A percentile compares a stretch with the other conserved stretches of the same genome.
phyloP scores from a whole-genome alignment of 2,329 filamentous ascomycete species.

The Apiospora phragmitis region DNA sequence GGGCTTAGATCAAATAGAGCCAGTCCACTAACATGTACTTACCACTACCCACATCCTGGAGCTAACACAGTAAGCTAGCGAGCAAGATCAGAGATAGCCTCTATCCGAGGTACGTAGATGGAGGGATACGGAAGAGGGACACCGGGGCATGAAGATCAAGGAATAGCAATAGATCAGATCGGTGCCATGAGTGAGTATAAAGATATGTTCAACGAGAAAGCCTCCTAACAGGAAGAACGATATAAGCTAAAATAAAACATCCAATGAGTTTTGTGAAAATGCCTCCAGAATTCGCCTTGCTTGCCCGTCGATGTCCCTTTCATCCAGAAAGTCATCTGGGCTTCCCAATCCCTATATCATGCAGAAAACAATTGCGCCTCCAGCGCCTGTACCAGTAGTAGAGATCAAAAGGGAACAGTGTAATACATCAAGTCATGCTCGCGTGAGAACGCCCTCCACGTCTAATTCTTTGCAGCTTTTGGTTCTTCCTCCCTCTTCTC shows the following conservation, averaged over 20 bases:
- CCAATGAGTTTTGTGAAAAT: constrained; percentile 9
- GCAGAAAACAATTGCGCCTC: constrained; percentile 4
- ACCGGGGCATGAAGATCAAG: neutral
- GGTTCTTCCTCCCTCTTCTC: neutral
- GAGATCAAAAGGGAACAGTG: neutral
- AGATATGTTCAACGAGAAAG: neutral
- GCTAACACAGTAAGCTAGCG: neutral
- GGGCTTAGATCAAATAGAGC: neutral
- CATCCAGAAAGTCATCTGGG: neutral
- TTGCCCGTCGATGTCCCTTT: constrained; percentile 1
- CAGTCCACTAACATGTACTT: neutral
- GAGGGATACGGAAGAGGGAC: neutral
- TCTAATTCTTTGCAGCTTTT: constrained; percentile 2
- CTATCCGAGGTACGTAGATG: neutral
- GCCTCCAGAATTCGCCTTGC: constrained; percentile 8
- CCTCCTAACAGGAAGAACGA: neutral
- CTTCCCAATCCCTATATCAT: neutral
- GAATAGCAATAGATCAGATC: neutral
- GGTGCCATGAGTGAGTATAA: neutral
- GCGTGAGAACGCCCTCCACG: neutral
- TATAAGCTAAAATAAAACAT: neutral
- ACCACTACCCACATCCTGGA: neutral
- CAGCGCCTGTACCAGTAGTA: constrained; percentile 4
- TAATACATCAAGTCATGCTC: constrained; percentile 8
- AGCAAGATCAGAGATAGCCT: neutral